Percentiles rank a stretch among this genome's conserved stretches.
Conservation (phyloP, 2,329 filamentous ascomycete species). For the Thielaviopsis populi region DNA sequence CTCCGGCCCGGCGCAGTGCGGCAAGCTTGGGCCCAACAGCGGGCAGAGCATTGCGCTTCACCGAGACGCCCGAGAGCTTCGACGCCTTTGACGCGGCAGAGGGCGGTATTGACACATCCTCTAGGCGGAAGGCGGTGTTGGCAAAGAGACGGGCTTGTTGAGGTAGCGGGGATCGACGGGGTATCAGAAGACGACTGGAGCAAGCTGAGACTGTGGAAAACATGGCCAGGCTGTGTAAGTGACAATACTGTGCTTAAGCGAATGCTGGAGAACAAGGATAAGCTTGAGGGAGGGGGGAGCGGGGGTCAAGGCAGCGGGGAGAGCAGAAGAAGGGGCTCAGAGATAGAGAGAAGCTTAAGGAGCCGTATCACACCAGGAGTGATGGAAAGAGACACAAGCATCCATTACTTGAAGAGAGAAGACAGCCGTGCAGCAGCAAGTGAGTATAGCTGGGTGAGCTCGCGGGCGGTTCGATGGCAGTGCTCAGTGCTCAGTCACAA, state of each 20-base stretch:
- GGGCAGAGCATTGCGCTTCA: slow-evolving; percentile 4
- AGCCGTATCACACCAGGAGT: slow-evolving; percentile 3
- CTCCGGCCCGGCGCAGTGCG: slow-evolving; percentile 12
- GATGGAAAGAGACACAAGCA: neutral
- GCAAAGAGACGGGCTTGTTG: neutral
- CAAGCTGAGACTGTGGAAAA: neutral
- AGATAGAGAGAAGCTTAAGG: neutral
- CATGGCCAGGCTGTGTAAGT: neutral
- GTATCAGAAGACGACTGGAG: neutral
- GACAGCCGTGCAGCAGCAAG: neutral
- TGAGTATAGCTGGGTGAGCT: neutral
- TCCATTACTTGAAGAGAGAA: neutral
- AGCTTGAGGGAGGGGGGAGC: neutral
- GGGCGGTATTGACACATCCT: neutral
- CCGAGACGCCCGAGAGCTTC: neutral
- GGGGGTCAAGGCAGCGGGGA: neutral
- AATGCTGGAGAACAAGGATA: neutral
- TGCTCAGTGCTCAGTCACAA: no score
- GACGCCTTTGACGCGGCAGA: neutral
- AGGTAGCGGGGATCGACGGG: neutral
- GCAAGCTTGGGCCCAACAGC: slow-evolving; percentile 9
- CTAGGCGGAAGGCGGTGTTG: neutral
- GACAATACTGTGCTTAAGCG: neutral
- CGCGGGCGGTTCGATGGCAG: neutral
- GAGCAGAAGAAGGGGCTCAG: neutral